phyloP scores from a whole-genome alignment of 2,329 filamentous ascomycete species.

The Penicillium hordei region DNA sequence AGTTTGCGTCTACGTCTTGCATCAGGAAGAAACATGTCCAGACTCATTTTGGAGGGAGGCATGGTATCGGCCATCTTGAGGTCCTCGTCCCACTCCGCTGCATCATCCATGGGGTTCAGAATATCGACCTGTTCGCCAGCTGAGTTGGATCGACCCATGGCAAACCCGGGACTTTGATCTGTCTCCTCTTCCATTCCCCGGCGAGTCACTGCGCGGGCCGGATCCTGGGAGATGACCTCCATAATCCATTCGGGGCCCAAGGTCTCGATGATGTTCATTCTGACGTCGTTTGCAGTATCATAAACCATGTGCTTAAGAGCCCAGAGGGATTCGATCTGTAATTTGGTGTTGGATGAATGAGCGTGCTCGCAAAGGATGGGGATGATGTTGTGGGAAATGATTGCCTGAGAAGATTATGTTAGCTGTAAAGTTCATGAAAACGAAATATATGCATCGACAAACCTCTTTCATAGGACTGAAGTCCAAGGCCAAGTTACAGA shows the following conservation, averaged over 20 bases:
- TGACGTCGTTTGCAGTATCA: constrained; percentile 67
- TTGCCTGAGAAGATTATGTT: constrained; percentile 52
- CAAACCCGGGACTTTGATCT: constrained; percentile 37
- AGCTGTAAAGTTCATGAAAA: constrained; percentile 4
- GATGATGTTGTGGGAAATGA: constrained; percentile 72
- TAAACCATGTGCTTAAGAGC: constrained; percentile 87
- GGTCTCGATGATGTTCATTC: constrained; percentile 74
- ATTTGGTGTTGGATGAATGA: constrained; percentile 72
- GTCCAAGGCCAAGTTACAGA: constrained; percentile 82
- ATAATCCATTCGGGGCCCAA: constrained; percentile 78
- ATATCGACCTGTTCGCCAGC: constrained; percentile 61
- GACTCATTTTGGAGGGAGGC: constrained; percentile 42
- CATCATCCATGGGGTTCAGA: constrained; percentile 52
- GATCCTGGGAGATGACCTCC: constrained; percentile 67
- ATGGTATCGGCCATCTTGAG: constrained; percentile 38
- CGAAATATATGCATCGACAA: constrained; percentile 38
- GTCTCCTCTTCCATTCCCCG: constrained; percentile 34
- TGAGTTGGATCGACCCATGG: constrained; percentile 59
- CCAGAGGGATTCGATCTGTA: constrained; percentile 87
- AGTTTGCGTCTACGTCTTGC: constrained; percentile 43
- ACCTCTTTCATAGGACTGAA: constrained; percentile 91
- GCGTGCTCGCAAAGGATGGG: constrained; percentile 79
- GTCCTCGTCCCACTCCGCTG: constrained; percentile 32
- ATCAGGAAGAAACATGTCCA: constrained; percentile 40
- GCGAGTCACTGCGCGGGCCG: constrained; percentile 31